Conservation (phyloP, 345 rosid species). For the Salix caprea region DNA sequence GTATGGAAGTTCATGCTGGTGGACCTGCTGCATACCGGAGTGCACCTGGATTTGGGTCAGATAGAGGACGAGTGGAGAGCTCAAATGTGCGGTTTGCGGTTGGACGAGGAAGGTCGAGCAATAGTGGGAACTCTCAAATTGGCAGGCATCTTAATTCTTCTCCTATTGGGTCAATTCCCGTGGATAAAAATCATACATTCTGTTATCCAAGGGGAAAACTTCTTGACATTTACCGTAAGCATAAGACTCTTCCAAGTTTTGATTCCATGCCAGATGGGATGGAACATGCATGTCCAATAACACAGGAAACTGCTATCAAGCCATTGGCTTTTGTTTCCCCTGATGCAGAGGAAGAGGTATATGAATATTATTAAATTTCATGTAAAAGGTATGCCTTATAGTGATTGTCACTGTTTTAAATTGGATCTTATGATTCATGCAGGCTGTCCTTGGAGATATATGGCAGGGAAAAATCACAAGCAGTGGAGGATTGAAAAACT, state of each 20-base stretch:
- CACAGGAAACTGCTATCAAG: conserved; percentile 8
- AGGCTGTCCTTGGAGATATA: conserved; percentile 17
- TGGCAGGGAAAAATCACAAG: conserved; percentile 22
- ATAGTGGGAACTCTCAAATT: conserved; percentile 15
- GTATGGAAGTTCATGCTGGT: conserved; percentile 21
- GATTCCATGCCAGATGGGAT: conserved; percentile 2
- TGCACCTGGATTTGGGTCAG: conserved; percentile 25
- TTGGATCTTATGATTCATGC: background rate
- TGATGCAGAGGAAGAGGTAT: conserved; percentile 23
- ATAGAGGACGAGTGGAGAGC: conserved; percentile 21
- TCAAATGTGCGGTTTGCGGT: conserved; percentile 10
- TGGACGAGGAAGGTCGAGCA: conserved; percentile 27
- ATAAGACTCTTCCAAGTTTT: conserved; percentile 1
- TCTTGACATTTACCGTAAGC: conserved; percentile 25
- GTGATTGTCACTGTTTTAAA: background rate
- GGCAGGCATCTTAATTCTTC: conserved; percentile 9
- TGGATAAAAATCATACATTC: conserved; percentile 8
- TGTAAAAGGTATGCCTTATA: background rate
- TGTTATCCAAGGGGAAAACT: conserved; percentile 30
- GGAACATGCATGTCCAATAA: conserved; percentile 11
- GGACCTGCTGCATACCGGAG: conserved; percentile 10
- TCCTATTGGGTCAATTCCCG: conserved; percentile 14
- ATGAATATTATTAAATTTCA: background rate
- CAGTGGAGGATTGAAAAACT: background rate
- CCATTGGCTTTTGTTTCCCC: conserved; percentile 25